phyloP scores from a whole-genome alignment of 257 asterid genomes.

The Mitragyna speciosa region DNA sequence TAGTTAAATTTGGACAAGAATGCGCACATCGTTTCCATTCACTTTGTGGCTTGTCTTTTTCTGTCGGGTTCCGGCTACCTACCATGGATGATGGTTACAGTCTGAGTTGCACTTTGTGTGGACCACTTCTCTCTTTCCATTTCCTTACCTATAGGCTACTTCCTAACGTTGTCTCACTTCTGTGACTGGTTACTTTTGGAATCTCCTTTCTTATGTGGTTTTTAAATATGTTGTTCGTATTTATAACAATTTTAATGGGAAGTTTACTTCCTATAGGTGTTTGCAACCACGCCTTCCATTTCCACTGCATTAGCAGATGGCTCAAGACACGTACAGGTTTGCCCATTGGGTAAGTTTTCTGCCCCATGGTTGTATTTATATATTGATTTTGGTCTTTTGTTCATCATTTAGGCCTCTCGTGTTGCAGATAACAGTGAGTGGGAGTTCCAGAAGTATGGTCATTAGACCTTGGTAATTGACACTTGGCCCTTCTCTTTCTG shows the following conservation, averaged over 20 bases:
- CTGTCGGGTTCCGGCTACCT: background rate
- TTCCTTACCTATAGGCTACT: too few species aligned
- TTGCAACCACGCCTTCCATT: constrained; percentile 98
- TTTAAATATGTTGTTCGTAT: background rate
- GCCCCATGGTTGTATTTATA: background rate
- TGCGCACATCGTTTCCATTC: background rate
- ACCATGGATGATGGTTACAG: background rate
- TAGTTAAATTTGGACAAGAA: background rate
- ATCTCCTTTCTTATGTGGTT: background rate
- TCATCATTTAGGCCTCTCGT: background rate
- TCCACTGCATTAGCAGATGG: constrained; percentile 99
- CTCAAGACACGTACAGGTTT: constrained; percentile 98
- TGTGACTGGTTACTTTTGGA: background rate
- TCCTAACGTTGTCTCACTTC: background rate
- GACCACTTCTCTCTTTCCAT: background rate
- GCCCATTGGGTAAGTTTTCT: constrained; percentile 73
- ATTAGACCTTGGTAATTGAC: constrained; percentile 37
- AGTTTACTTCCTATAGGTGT: constrained; percentile 50
- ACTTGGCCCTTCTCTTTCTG: background rate
- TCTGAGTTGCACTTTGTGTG: background rate
- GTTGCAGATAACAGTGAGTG: constrained; percentile 91
- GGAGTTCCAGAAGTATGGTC: constrained; percentile 99
- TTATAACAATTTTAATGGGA: background rate
- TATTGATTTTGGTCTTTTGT: background rate
- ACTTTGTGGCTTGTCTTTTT: background rate